Evolutionary conservation across 345 rosid genomes (phyloP), one percentile per base, ranked within the genome.

Genomic region (Eucalyptus curtisii): DNA sequence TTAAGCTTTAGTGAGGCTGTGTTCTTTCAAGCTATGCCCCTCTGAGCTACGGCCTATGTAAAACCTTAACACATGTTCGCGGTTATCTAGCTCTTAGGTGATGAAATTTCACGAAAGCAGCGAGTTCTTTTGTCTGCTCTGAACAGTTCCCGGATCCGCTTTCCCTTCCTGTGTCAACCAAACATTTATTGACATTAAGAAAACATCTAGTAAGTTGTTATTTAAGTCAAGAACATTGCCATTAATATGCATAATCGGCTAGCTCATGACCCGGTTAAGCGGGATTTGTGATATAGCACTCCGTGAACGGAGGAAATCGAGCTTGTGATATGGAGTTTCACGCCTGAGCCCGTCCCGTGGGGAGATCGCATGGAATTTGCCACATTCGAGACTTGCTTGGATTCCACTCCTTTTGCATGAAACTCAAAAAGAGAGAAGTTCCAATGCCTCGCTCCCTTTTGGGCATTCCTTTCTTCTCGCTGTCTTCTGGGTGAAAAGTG

Each of bases 381-480:
- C 82, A 11, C 24, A 40, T 76, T 76, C 47, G 85, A 59, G 87
- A 90, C 57, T 91, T 79, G 37, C 92, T 87, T 90, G 50, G 89
- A 89, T 91, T 89, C 90, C 76, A 88, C 87, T 91, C 89, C 87
- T 87, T 86, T 91, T 24, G 48, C 87, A 85, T 52, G 57, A 20
- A 52, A 85, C 49, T 13, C 15, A 84, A 27, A 86, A 68, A n/a
- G 27, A 30, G 86, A 59, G 86, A 37, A 40, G 86, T 55, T 27
- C 52, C 76, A 48, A 31, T 42, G 13, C 13, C 7, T 31, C 48
- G 5, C 40, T 30, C 13, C 59, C 80, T 84, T 88, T 91, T 87
- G 50, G 31, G 76, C 90, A 90, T 91, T 92, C 90, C 88, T 92
- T 92, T 91, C 93, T 89, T 90, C 86, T 15, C 45, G 86, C 86